Conservation (phyloP, 2,329 filamentous ascomycete species). For the Ophiostoma sp. region DNA sequence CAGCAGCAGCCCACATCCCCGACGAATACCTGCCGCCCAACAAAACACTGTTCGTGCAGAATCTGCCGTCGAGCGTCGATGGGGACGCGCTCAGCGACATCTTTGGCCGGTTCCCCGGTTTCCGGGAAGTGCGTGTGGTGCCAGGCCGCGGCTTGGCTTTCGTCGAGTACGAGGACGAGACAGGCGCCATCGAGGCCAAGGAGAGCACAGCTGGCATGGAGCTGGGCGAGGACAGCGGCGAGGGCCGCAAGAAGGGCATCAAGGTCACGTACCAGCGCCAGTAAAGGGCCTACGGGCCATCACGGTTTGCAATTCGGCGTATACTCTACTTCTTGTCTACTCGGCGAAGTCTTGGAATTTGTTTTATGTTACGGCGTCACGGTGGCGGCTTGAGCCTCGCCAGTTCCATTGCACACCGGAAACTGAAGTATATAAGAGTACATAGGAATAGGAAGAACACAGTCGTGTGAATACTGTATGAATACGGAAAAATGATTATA, state of each 20-base stretch:
- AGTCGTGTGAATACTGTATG: background rate
- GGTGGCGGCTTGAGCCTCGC: constrained; percentile 11
- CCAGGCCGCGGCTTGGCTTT: constrained; percentile 87
- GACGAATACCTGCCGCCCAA: constrained; percentile 97
- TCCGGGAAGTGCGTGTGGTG: constrained; percentile 85
- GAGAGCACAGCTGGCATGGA: constrained; percentile 84
- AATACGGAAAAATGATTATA: background rate
- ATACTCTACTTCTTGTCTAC: background rate
- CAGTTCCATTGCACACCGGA: constrained; percentile 24
- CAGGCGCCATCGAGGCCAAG: constrained; percentile 86
- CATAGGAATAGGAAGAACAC: background rate
- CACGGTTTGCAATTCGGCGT: background rate
- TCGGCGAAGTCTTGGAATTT: constrained; percentile 4
- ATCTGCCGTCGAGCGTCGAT: constrained; percentile 73
- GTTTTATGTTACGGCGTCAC: constrained; percentile 13
- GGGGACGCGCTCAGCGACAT: constrained; percentile 67
- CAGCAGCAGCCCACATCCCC: constrained; percentile 57
- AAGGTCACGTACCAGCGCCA: constrained; percentile 96
- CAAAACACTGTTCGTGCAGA: constrained; percentile 92
- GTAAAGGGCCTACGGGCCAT: constrained; percentile 38
- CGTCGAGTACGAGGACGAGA: constrained; percentile 89
- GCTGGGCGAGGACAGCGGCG: constrained; percentile 53
- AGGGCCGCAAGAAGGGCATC: constrained; percentile 55
- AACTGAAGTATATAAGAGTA: constrained; percentile 10
- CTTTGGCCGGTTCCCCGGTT: constrained; percentile 86